These are phyloP conservation scores for Backusella macrospora DNA, from an alignment of 192 early-diverging fungal genomes.

Conservation along the genomic window DNA sequence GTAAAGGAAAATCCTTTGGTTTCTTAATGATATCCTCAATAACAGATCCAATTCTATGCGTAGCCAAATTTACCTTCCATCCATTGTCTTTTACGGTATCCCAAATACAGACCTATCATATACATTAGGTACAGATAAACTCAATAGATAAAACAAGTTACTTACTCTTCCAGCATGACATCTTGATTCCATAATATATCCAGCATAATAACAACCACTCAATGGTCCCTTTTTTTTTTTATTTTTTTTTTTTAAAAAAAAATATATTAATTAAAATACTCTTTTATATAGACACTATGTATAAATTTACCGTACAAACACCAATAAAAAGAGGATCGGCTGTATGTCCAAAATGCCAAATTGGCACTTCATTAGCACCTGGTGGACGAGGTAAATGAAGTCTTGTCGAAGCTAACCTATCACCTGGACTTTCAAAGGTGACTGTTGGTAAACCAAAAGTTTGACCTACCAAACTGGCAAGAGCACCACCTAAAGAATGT, in stretches of 20 bases:
- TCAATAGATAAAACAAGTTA: not conserved
- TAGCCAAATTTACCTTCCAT: constrained; percentile 73
- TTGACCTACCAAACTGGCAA: constrained; percentile 75
- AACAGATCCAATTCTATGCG: constrained; percentile 79
- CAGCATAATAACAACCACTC: constrained; percentile 42
- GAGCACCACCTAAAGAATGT: constrained; percentile 82
- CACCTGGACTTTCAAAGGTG: constrained; percentile 85
- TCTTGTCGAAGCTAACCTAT: constrained; percentile 72
- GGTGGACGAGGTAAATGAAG: constrained; percentile 78
- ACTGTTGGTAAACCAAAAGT: constrained; percentile 86
- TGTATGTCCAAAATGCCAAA: constrained; percentile 90
- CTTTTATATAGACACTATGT: not conserved
- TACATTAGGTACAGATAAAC: not conserved
- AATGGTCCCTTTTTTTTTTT: constrained; percentile 52
- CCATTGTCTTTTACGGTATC: constrained; percentile 66
- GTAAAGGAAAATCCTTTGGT: constrained; percentile 41
- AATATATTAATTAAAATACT: not conserved
- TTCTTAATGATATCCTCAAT: constrained; percentile 67
- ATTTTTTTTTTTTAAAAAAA: constrained; percentile 70
- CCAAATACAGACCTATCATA: constrained; percentile 54
- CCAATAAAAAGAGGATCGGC: constrained; percentile 93
- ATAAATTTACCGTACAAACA: constrained; percentile 55
- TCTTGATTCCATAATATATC: constrained; percentile 49
- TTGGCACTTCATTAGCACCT: constrained; percentile 63
- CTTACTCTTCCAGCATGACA: constrained; percentile 52